phyloP scores from a whole-genome alignment of 257 asterid genomes.

The Knoxia roxburghii region DNA sequence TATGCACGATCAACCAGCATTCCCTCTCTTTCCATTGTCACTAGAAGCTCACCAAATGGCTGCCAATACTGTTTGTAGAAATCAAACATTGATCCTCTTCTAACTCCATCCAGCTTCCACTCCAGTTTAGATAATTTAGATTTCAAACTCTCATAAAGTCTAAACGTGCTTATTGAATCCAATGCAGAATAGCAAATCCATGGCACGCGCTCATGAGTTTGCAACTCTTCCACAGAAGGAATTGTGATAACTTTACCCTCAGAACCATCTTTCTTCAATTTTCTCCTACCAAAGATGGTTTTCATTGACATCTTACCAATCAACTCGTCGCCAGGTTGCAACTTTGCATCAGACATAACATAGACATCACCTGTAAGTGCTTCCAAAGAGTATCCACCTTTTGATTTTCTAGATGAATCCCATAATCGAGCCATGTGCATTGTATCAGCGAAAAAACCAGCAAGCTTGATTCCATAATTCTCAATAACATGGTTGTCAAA shows the following conservation, averaged over 20 bases:
- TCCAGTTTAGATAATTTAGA: constrained; percentile 45
- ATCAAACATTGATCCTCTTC: constrained; percentile 71
- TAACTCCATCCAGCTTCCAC: constrained; percentile 69
- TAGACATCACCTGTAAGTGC: constrained; percentile 67
- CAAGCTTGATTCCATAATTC: constrained; percentile 70
- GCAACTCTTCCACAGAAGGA: constrained; percentile 89
- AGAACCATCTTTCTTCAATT: constrained; percentile 78
- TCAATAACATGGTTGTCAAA: constrained; percentile 86
- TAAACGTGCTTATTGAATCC: constrained; percentile 86
- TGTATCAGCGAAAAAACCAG: constrained; percentile 93
- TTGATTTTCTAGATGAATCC: constrained; percentile 76
- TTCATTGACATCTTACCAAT: constrained; percentile 94
- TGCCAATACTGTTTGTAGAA: constrained; percentile 66
- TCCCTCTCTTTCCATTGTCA: constrained; percentile 87
- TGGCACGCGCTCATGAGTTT: constrained; percentile 55
- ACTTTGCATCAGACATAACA: constrained; percentile 70
- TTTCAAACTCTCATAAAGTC: constrained; percentile 81
- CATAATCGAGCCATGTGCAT: constrained; percentile 99
- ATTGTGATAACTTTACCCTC: constrained; percentile 69
- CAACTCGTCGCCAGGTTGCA: constrained; percentile 51
- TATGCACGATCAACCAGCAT: constrained; percentile 85
- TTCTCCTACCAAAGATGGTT: constrained; percentile 69
- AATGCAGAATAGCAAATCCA: constrained; percentile 95
- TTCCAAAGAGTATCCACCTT: constrained; percentile 94
- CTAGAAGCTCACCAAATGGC: constrained; percentile 96